phyloP scores from a whole-genome alignment of 1,139 yeast species.

The Protomyces inundatus region DNA sequence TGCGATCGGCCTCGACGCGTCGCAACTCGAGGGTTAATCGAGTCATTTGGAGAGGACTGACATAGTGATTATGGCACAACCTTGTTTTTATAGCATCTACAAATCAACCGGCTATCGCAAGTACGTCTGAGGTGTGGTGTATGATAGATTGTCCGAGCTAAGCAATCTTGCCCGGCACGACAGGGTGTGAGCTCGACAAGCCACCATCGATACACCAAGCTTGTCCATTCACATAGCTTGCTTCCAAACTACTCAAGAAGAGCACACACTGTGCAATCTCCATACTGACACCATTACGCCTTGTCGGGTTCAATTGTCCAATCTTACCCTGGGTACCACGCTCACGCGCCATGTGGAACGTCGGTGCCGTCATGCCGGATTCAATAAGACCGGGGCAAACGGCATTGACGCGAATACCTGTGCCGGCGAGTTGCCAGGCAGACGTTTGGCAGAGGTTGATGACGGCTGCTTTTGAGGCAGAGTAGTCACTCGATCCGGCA shows the following conservation, averaged over 20 bases:
- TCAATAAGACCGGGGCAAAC: conserved; percentile 32
- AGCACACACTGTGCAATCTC: conserved; percentile 29
- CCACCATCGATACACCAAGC: conserved; percentile 29
- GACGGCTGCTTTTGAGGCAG: conserved; percentile 32
- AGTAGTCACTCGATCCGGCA: conserved; percentile 30
- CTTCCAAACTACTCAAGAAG: conserved; percentile 27
- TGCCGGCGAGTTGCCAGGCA: conserved; percentile 30
- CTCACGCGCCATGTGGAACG: conserved; percentile 19
- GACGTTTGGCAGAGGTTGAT: conserved; percentile 31
- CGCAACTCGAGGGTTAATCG: conserved; percentile 36
- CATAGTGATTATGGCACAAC: too few relatives aligned
- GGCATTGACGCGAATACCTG: conserved; percentile 32
- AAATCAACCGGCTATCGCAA: too few relatives aligned
- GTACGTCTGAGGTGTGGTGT: too few relatives aligned
- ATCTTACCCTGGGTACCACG: conserved; percentile 26
- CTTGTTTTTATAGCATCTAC: too few relatives aligned
- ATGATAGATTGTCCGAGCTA: background rate
- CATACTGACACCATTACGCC: conserved; percentile 27
- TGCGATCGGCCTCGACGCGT: conserved; percentile 94
- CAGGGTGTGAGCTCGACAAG: conserved; percentile 27
- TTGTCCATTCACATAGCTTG: conserved; percentile 29
- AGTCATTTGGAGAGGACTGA: background rate
- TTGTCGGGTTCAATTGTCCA: conserved; percentile 29
- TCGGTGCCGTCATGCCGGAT: conserved; percentile 28
- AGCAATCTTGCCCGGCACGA: conserved; percentile 28